Evolutionary conservation across 2,329 filamentous ascomycete genomes (phyloP), one percentile per base, ranked within the genome.

Genomic region (Setomelanomma holmii): DNA sequence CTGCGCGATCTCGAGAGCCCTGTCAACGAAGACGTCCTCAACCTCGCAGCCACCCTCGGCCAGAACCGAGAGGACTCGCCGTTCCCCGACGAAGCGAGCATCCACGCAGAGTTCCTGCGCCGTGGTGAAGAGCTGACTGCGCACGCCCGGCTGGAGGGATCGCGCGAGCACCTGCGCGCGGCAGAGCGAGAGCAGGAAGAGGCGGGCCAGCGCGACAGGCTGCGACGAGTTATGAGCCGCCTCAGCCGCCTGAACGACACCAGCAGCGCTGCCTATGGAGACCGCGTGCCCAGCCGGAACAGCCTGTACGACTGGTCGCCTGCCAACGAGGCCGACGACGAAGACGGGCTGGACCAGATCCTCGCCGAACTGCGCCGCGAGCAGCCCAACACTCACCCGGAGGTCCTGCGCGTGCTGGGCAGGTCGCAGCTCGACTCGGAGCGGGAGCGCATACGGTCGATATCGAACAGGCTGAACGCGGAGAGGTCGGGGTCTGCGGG

Each of bases 281-380:
- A 82, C 57, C 79, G 80, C 43, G 76, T 81, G 7, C 81, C 84
- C 16, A 79, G 78, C 60, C 71, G 79, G 55, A 82, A 84, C 61
- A 80, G 76, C 47, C 72, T 86, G 38, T 86, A 86, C 69, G 84
- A 85, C 67, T 86, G 84, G 84, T 82, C 83, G 27, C 84, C 84
- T 8, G 77, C 77, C 7, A 67, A 63, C 34, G 65, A 74, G 44
- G 66, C 64, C 21, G 66, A 69, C 46, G 68, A 69, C 46, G 71
- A 75, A 45, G 68, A 68, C 47, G 76, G 78, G 53, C 64, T 78
- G 43, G 72, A 77, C 41, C 68, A 69, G 40, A 76, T 79, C 42
- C 64, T 79, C 44, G 62, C 65, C 11, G 75, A 78, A 45, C 58
- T 79, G 45, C 66, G 77, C 17, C 67, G 69, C 43, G 69, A 77